Evolutionary conservation across 1,284 basidiomycete genomes (phyloP), one percentile per base, ranked within the genome.

Genomic region (Tilletia caries): DNA sequence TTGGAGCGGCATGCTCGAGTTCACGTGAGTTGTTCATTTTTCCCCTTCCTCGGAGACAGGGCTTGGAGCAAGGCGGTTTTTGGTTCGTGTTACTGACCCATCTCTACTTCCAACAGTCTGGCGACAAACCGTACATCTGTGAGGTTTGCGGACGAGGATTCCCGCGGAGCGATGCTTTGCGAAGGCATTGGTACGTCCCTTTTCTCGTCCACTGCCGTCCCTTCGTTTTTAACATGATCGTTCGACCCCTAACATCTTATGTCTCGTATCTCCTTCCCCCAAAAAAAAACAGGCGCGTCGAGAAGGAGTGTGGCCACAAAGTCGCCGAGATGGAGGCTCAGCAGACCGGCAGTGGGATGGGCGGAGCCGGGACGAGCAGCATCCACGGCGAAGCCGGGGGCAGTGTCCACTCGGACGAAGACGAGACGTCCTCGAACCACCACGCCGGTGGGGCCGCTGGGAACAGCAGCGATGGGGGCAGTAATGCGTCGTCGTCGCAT

Each of bases 101-200:
- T n/a, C 48, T 27, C 48, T 23, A 50, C 23, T 67, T 54, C 3
- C 29, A 27, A 46, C 67, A 71, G 60, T 79, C 79, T 20, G 81
- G 81, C 46, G 81, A 83, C 69, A 79, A 80, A 68, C 81, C 81
- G 20, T 83, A 83, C 66, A 71, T 82, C 1, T 83, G 81, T 70
- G 73, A 79, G 34, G 76, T 75, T 46, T 83, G 81, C 71, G 73
- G 77, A 20, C 80, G 80, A 62, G 81, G 79, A 8, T 83, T 83
- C 67, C 81, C 81, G 1, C 70, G 81, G 18, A 79, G 76, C 62
- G 81, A 83, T 66, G 81, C 81, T 25, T 64, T 83, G 29, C 74
- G 81, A 18, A 71, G 81, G 29, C 81, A 83, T 54, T 82, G 81
- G 68, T 58, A 33, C 23, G 58, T 65, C 25, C 20, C 48, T 44